A percentile compares a stretch with the other conserved stretches of the same genome.
These are phyloP conservation scores for Cladophialophora psammophila DNA, from an alignment of 2,329 filamentous ascomycete genomes.

Conservation along the genomic window DNA sequence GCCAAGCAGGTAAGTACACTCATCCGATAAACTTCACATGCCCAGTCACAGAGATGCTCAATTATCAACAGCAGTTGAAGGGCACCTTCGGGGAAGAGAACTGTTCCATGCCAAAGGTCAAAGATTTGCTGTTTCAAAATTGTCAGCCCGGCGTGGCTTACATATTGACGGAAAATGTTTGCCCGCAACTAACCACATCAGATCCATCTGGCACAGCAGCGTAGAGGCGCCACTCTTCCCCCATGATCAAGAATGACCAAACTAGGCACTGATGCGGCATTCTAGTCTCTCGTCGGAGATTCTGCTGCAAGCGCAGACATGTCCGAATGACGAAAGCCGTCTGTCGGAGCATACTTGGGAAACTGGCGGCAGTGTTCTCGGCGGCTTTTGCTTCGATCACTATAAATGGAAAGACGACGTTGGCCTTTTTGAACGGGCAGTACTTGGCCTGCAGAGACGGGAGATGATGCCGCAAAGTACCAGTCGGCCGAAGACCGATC, in stretches of 20 bases:
- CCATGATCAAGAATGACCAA: slow-evolving; percentile 36
- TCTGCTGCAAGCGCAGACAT: slow-evolving; percentile 40
- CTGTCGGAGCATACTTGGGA: slow-evolving; percentile 38
- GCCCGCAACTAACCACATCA: slow-evolving; percentile 19
- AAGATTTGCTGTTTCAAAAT: slow-evolving; percentile 33
- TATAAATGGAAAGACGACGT: slow-evolving; percentile 40
- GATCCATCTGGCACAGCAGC: slow-evolving; percentile 29
- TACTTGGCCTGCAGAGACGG: background rate
- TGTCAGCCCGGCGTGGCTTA: too few relatives aligned
- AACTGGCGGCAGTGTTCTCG: slow-evolving; percentile 26
- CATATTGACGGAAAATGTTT: too few relatives aligned
- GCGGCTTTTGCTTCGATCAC: slow-evolving; percentile 42
- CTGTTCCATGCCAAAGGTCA: slow-evolving; percentile 40
- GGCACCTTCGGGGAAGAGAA: slow-evolving; percentile 37
- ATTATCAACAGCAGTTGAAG: slow-evolving; percentile 43
- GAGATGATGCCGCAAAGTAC: slow-evolving; percentile 2
- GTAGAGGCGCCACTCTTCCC: slow-evolving; percentile 39
- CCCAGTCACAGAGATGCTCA: slow-evolving; percentile 44
- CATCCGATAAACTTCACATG: slow-evolving; percentile 40
- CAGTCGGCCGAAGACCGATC: slow-evolving; percentile 13
- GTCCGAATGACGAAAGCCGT: slow-evolving; percentile 41
- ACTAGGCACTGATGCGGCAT: slow-evolving; percentile 23
- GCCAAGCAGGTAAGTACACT: slow-evolving; percentile 10
- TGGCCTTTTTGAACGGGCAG: slow-evolving; percentile 4
- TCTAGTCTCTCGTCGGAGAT: slow-evolving; percentile 23